Conservation (phyloP, 2,329 filamentous ascomycete genomes). For the Ascochyta fabae region DNA sequence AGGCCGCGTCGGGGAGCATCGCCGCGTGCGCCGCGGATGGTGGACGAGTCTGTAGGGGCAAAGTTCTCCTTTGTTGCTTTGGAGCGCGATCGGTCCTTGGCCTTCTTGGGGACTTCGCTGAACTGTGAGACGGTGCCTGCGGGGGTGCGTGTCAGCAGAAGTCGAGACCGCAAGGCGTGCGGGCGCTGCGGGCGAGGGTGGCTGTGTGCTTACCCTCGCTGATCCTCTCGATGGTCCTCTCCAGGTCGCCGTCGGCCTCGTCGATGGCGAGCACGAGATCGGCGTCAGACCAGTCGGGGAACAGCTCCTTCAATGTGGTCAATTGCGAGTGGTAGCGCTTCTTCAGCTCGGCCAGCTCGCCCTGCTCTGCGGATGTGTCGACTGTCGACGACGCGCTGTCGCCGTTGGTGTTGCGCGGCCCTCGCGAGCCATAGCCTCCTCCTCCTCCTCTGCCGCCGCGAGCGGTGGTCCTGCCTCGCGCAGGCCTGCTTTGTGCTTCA, state of each 20-base stretch:
- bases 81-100: conserved; percentile 74
- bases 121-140: conserved; percentile 81
- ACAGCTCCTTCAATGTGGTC: conserved; percentile 85
- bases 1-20: conserved; percentile 37
- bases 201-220: conserved; percentile 68
- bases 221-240: conserved; percentile 77
- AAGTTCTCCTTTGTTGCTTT: conserved; percentile 70
- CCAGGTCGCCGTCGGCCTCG: conserved; percentile 80
- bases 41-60: conserved; percentile 55
- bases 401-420: conserved; percentile 68
- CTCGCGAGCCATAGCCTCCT: conserved; percentile 63
- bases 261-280: conserved; percentile 92
- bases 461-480: conserved; percentile 88
- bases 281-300: conserved; percentile 93
- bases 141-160: conserved; percentile 13
- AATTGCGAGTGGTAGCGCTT: conserved; percentile 84
- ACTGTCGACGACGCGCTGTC: conserved; percentile 67
- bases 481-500: conserved; percentile 86
- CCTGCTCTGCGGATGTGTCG: conserved; percentile 76
- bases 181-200: neutral
- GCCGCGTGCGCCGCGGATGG: conserved; percentile 32
- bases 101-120: conserved; percentile 75
- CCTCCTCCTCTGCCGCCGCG: conserved; percentile 81
- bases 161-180: neutral
- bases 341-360: conserved; percentile 90